Evolutionary conservation across 306 rosid genomes (phyloP).

Genomic region (Lathyrus tuberosus): DNA sequence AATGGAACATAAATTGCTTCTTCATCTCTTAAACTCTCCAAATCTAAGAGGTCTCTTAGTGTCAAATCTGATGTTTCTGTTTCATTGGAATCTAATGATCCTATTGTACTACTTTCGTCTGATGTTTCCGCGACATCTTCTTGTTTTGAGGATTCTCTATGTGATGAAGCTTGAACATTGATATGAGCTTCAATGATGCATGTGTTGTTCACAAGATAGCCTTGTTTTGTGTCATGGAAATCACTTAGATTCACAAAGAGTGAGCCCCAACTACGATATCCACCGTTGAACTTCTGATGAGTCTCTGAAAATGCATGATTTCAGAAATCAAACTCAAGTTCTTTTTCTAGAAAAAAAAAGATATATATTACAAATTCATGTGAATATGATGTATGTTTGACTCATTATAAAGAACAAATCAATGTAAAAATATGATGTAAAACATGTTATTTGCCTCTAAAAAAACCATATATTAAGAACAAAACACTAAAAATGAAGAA

Average conservation of each 20-base stretch:
- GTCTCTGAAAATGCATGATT: constrained; percentile 52
- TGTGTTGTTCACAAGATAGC: constrained; percentile 71
- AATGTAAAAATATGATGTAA: no score
- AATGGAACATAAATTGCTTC: constrained; percentile 37
- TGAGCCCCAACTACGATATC: constrained; percentile 88
- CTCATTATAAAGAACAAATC: no score
- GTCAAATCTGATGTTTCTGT: constrained; percentile 31
- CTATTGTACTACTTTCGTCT: constrained; percentile 26
- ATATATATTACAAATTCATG: no score
- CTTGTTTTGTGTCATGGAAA: constrained; percentile 62
- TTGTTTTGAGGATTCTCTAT: neutral
- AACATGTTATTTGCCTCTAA: no score
- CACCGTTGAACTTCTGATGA: constrained; percentile 80
- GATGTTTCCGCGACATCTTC: neutral
- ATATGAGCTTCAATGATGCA: constrained; percentile 82
- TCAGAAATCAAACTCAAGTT: no score
- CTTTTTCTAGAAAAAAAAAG: no score
- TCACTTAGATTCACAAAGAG: constrained; percentile 72
- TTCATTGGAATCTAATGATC: constrained; percentile 12
- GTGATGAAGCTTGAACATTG: constrained; percentile 37
- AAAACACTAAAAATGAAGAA: neutral
- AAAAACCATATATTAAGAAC: no score
- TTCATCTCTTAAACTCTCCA: constrained; percentile 22
- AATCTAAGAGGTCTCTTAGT: constrained; percentile 40
- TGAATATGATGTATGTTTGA: no score